Percentiles rank a stretch among this genome's conserved stretches.
Conservation (phyloP, 768 basidiomycete species). For the Gymnopilus junonius region DNA sequence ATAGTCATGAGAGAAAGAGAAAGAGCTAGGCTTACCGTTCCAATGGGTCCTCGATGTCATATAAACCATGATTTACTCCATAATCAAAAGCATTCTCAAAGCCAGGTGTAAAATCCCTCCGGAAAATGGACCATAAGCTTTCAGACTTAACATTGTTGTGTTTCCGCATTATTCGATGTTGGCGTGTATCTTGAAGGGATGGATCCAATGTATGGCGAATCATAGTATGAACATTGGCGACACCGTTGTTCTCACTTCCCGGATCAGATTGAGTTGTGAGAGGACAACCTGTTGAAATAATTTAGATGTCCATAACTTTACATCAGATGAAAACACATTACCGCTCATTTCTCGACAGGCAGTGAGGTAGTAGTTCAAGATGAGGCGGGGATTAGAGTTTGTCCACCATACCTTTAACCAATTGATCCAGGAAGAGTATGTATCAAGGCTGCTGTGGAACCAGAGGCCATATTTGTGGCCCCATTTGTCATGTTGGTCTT, state of each 20-base stretch:
- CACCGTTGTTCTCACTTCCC: constrained; percentile 45
- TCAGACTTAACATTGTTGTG: constrained; percentile 49
- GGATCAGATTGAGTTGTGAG: constrained; percentile 48
- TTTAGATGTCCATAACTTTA: background rate
- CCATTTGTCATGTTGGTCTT: constrained; percentile 56
- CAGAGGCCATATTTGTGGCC: constrained; percentile 36
- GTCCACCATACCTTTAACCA: constrained; percentile 50
- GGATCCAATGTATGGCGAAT: constrained; percentile 46
- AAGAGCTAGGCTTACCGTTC: constrained; percentile 24
- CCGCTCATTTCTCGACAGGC: constrained; percentile 19
- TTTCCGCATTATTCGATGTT: constrained; percentile 41
- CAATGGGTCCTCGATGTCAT: constrained; percentile 28
- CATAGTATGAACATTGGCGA: constrained; percentile 48
- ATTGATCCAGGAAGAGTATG: constrained; percentile 31
- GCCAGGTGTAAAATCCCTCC: constrained; percentile 34
- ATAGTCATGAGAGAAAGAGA: background rate
- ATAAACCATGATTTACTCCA: constrained; percentile 33
- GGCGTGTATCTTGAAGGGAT: constrained; percentile 35
- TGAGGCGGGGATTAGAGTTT: constrained; percentile 39
- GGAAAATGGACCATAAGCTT: constrained; percentile 42
- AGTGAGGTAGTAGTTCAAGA: constrained; percentile 39
- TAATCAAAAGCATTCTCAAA: constrained; percentile 38
- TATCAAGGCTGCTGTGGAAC: constrained; percentile 39
- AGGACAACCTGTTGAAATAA: constrained; percentile 33
- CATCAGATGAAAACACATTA: constrained; percentile 5